phyloP scores from a whole-genome alignment of 2,329 filamentous ascomycete species.

The Monosporascus sp. region DNA sequence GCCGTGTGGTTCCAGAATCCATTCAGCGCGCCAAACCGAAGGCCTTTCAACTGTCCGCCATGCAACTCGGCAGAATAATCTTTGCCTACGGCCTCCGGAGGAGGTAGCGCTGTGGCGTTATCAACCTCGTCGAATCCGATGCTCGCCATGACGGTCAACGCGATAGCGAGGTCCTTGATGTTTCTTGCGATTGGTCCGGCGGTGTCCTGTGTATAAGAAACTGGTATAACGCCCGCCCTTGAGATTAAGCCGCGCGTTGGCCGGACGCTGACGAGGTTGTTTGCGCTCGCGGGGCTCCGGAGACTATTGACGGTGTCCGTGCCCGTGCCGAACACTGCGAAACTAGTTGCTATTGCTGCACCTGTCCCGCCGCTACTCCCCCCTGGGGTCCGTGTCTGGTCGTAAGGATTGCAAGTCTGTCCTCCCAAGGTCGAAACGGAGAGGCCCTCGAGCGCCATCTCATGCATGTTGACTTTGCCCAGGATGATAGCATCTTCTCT shows the following conservation, averaged over 20 bases:
- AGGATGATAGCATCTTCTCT: conserved; percentile 51
- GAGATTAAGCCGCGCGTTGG: conserved; percentile 51
- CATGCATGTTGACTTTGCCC: conserved; percentile 57
- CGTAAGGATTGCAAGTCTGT: conserved; percentile 61
- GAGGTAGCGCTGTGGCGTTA: conserved; percentile 46
- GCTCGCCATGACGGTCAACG: conserved; percentile 47
- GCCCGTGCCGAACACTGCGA: conserved; percentile 54
- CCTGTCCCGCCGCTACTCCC: conserved; percentile 60
- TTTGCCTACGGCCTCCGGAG: conserved; percentile 30
- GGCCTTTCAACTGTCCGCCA: conserved; percentile 17
- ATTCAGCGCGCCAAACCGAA: conserved; percentile 31
- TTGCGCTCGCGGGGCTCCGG: conserved; percentile 56
- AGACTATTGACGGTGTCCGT: conserved; percentile 60
- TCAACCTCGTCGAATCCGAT: conserved; percentile 46
- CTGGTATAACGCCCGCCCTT: conserved; percentile 46
- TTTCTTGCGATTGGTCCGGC: conserved; percentile 49
- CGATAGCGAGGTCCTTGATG: conserved; percentile 44
- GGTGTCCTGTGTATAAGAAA: conserved; percentile 52
- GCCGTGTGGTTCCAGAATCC: conserved; percentile 53
- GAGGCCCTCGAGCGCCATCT: conserved; percentile 59
- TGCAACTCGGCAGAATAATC: conserved; percentile 42
- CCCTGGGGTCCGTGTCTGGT: conserved; percentile 55
- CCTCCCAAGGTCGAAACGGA: conserved; percentile 58
- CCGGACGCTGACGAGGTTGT: conserved; percentile 53
- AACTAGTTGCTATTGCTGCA: conserved; percentile 49